Base-by-base conservation (phyloP, 257 asterid species). In the Rubia yunnanensis region DNA sequence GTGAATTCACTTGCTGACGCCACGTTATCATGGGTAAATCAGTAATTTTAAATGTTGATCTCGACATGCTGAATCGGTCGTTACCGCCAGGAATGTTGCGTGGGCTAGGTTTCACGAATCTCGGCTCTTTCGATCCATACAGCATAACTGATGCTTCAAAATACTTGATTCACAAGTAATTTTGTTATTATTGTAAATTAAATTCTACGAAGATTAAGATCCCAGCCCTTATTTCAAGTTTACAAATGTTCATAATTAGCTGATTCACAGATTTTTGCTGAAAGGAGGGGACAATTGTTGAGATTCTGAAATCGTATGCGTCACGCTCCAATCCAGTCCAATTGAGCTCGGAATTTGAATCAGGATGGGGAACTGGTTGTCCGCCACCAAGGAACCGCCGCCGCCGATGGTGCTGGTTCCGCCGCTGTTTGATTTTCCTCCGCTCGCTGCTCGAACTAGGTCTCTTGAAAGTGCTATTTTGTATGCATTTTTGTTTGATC, bases 331-430 rank as follows among this genome's bases (percentile, higher is more conserved):
- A 7, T 41, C 18, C 23, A 5, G 38, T 5, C 34, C 46, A 27
- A 56, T 15, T 58, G 18, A 53, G 10, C 49, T 1, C 54, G 39
- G 59, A 22, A 44, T 28, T 15, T 27, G 36, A 61, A 54, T 22
- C 65, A 77, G 60, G 66, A 91, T 91, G 97, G 88, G 95, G 66
- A 86, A 80, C 76, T 68, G 53, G 72, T 72, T 71, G 75, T 78
- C 84, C 38, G 65, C 65, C 57, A 17, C 55, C 55, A 34, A 26
- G 14, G 73, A 77, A 46, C 83, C 87, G 24, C 86, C 95, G 24
- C 96, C 97, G 75, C 91, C 84, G 9, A 80, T 90, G 88, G 96
- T 90, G 77, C 76, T 90, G 79, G 97, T 90, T 74, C 97, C 97
- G 71, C 97, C 97, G 72, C 95, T 90, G 64, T 91, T 91, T 78